phyloP scores from a whole-genome alignment of 805 yeast species.

The Wickerhamiella allomyrinae region DNA sequence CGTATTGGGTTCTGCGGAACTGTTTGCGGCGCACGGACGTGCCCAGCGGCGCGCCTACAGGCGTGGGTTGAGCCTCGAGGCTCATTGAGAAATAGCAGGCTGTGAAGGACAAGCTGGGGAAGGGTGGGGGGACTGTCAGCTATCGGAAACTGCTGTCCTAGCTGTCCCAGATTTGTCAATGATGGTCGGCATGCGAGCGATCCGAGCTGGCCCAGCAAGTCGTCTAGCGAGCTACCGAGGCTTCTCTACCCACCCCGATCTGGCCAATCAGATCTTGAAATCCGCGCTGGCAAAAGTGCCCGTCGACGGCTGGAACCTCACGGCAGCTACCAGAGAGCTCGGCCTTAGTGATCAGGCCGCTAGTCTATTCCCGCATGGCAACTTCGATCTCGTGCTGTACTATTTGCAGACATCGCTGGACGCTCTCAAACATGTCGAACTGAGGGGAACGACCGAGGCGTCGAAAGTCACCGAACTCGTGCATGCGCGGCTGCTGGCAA shows the following conservation, averaged over 20 bases:
- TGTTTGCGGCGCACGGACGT: neutral
- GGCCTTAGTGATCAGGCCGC: slow-evolving; percentile 39
- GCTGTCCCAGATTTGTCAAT: too few species aligned
- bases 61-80: slow-evolving; percentile 1
- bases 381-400: slow-evolving; percentile 40
- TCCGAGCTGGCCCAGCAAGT: too few species aligned
- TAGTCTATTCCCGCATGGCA: slow-evolving; percentile 32
- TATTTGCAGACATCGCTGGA: slow-evolving; percentile 33
- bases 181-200: too few species aligned
- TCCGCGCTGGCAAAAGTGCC: slow-evolving; percentile 34
- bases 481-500: slow-evolving; percentile 35
- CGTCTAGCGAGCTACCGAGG: too few species aligned
- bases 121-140: too few species aligned
- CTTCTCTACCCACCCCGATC: too few species aligned
- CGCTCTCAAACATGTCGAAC: slow-evolving; percentile 22
- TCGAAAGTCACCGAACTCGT: slow-evolving; percentile 29
- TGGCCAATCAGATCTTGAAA: slow-evolving; percentile 24
- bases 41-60: neutral
- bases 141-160: too few species aligned
- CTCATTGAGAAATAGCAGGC: neutral
- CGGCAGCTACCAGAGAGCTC: slow-evolving; percentile 34
- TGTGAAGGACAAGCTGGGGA: too few species aligned
- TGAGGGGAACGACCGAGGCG: slow-evolving; percentile 1
- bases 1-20: slow-evolving; percentile 23
- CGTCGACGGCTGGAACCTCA: slow-evolving; percentile 37